These are phyloP conservation scores for Cyclospora cayetanensis DNA, from an alignment of 169 alveolate species.

Conservation along the genomic window DNA sequence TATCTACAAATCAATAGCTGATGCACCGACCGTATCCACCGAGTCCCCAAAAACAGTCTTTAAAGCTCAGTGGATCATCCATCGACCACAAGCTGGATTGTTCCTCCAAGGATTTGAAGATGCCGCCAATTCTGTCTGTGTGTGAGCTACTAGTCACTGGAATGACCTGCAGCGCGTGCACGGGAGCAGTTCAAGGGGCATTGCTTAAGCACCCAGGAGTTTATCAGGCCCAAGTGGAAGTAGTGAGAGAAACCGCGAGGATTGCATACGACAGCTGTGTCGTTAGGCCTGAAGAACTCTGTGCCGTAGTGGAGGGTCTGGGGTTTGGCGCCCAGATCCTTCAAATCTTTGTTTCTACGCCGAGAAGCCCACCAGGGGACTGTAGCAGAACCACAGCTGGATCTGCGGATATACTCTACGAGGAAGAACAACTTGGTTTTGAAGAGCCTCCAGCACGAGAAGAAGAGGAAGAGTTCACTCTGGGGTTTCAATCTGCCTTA, in stretches of 20 bases:
- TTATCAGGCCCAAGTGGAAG: conserved; percentile 26
- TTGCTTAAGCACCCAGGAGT: conserved; percentile 9
- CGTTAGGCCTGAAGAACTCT: conserved; percentile 22
- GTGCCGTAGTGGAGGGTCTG: conserved; percentile 11
- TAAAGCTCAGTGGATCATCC: no score
- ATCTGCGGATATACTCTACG: neutral
- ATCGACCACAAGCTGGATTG: no score
- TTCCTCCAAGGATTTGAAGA: no score
- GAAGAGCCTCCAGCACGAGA: neutral
- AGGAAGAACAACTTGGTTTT: neutral
- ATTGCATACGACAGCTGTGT: neutral
- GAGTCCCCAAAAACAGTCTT: no score
- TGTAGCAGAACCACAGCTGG: neutral
- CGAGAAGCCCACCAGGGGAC: neutral
- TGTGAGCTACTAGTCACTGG: conserved; percentile 56
- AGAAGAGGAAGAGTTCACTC: neutral
- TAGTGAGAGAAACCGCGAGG: conserved; percentile 25
- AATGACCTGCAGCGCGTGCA: conserved; percentile 65
- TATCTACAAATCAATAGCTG: no score
- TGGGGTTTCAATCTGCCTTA: neutral
- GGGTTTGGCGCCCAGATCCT: conserved; percentile 51
- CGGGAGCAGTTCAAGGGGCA: conserved; percentile 49
- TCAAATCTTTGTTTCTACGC: conserved; percentile 10
- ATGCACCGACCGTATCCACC: no score
- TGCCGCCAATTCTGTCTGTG: neutral